These are phyloP conservation scores for Saksenaea oblongispora DNA, from an alignment of 371 early-diverging fungal genomes.

Conservation along the genomic window DNA sequence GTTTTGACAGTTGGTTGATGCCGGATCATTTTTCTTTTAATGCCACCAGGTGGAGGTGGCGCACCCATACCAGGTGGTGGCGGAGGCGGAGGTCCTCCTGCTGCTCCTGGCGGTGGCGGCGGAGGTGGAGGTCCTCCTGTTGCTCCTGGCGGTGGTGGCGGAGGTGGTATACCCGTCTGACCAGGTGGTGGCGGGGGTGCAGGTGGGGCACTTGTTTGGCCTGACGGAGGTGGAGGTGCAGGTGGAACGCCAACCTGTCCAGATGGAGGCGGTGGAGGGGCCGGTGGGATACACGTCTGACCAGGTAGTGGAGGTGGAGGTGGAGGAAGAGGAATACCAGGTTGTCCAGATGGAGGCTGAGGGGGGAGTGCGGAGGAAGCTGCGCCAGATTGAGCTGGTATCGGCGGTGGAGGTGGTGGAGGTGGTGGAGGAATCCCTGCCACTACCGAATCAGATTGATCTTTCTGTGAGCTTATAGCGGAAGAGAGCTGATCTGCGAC, in stretches of 20 bases:
- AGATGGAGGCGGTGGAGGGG: conserved; percentile 5
- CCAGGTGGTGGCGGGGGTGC: conserved; percentile 19
- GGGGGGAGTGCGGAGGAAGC: not conserved
- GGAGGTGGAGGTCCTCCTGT: conserved; percentile 44
- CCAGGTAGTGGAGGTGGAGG: conserved; percentile 10
- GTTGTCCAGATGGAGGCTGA: not conserved
- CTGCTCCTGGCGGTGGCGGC: conserved; percentile 24
- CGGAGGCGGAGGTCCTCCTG: conserved; percentile 22
- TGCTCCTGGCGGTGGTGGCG: conserved; percentile 21
- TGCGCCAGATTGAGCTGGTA: not conserved
- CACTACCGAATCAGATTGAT: not conserved
- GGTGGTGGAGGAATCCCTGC: conserved; percentile 6
- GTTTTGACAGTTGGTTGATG: conserved; percentile 75
- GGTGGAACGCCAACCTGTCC: conserved; percentile 24
- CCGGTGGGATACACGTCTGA: not conserved
- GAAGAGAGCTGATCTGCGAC: too few relatives aligned
- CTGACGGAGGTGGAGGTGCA: conserved; percentile 31
- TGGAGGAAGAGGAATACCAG: conserved; percentile 16
- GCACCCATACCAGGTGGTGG: conserved; percentile 44
- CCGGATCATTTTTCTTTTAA: conserved; percentile 57
- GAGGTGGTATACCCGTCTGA: conserved; percentile 29
- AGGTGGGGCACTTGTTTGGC: too few relatives aligned
- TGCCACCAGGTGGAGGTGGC: conserved; percentile 32
- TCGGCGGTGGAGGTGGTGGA: conserved; percentile 11
- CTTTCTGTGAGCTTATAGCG: too few relatives aligned